Percentiles rank a stretch among this genome's conserved stretches.
phyloP scores from a whole-genome alignment of 1,284 basidiomycete species.

The Mycena sp. region DNA sequence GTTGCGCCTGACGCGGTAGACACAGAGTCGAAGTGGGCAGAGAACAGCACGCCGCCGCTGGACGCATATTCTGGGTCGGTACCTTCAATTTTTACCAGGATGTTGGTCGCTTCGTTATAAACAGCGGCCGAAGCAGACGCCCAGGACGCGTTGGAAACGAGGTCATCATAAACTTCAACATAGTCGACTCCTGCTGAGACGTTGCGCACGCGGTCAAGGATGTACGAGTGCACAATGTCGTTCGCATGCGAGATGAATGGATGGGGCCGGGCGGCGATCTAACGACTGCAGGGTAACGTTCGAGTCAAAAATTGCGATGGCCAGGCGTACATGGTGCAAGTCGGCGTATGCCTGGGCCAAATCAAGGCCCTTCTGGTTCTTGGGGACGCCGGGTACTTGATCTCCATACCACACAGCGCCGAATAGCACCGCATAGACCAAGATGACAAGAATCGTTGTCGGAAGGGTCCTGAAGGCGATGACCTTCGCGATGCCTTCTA shows the following conservation, averaged over 20 bases:
- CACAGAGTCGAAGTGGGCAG: constrained; percentile 84
- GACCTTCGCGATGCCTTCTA: constrained; percentile 22
- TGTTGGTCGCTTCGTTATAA: constrained; percentile 27
- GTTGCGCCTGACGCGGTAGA: constrained; percentile 79
- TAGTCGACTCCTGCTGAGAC: background rate
- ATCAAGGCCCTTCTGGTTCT: constrained; percentile 59
- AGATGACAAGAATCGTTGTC: constrained; percentile 59
- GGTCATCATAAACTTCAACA: constrained; percentile 44
- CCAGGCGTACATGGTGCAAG: constrained; percentile 59
- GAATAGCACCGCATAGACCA: constrained; percentile 65
- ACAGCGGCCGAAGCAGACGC: constrained; percentile 22
- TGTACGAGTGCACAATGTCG: constrained; percentile 66
- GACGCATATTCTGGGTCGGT: constrained; percentile 14
- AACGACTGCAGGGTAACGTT: constrained; percentile 8
- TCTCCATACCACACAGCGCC: constrained; percentile 63
- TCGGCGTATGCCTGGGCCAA: constrained; percentile 68
- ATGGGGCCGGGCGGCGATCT: constrained; percentile 77
- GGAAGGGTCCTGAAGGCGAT: constrained; percentile 50
- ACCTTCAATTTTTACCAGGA: constrained; percentile 36
- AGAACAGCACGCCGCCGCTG: constrained; percentile 74
- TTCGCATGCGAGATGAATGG: constrained; percentile 82
- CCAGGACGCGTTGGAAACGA: constrained; percentile 44
- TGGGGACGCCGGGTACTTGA: constrained; percentile 57
- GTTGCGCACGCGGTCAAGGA: constrained; percentile 65
- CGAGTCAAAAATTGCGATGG: background rate